Conservation (phyloP, 148 eudicot species). For the Polygonum aviculare region DNA sequence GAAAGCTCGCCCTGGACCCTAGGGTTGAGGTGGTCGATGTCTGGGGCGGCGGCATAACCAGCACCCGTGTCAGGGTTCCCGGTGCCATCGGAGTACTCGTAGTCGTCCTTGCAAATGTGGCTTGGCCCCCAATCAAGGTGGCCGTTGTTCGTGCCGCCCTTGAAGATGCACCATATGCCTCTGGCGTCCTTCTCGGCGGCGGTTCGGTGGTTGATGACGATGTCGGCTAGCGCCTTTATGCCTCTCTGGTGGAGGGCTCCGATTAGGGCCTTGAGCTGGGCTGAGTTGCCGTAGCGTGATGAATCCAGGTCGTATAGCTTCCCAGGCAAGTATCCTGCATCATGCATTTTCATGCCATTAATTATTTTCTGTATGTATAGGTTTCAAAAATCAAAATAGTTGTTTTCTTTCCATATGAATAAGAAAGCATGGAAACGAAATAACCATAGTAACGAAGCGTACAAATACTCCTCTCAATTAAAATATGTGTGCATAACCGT, state of each 20-base stretch:
- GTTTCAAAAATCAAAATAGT: not conserved
- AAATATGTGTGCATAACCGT: no score
- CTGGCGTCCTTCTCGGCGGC: conserved; percentile 28
- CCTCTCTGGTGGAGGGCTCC: conserved; percentile 38
- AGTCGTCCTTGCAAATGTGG: conserved; percentile 49
- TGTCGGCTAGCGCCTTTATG: conserved; percentile 52
- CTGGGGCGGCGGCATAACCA: conserved; percentile 40
- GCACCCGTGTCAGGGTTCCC: conserved; percentile 59
- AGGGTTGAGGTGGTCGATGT: conserved; percentile 60
- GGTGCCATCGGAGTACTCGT: conserved; percentile 44
- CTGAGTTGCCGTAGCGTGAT: conserved; percentile 43
- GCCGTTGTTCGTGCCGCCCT: conserved; percentile 57
- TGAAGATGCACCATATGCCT: conserved; percentile 59
- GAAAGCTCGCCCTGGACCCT: conserved; percentile 49
- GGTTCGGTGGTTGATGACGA: conserved; percentile 49
- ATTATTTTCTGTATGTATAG: no score
- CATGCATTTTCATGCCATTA: no score
- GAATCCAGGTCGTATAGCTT: conserved; percentile 53
- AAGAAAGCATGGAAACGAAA: no score
- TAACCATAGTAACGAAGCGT: no score
- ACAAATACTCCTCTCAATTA: no score
- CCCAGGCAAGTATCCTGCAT: conserved; percentile 50
- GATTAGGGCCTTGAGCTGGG: conserved; percentile 29
- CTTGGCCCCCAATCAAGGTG: conserved; percentile 71
- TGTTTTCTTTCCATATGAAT: no score